Evolutionary conservation across 2,329 filamentous ascomycete genomes (phyloP).

Genomic region (Aspergillus sojae): DNA sequence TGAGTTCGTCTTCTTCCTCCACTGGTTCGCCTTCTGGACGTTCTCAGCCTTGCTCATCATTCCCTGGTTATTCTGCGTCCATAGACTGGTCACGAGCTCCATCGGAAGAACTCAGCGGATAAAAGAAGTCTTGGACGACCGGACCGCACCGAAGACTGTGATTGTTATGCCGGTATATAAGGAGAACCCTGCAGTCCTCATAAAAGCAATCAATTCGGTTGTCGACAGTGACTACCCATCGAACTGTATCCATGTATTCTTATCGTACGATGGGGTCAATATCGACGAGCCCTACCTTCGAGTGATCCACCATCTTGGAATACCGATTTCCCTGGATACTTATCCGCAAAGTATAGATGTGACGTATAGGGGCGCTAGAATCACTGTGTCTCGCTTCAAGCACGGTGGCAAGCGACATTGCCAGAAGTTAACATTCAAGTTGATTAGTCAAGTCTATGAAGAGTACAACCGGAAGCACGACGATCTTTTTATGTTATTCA

Average conservation of each 20-base stretch:
- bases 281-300: constrained; percentile 87
- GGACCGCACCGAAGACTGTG: constrained; percentile 87
- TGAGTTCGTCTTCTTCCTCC: constrained; percentile 69
- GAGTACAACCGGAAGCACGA: constrained; percentile 86
- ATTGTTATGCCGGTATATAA: constrained; percentile 98
- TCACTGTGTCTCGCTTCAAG: constrained; percentile 89
- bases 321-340: constrained; percentile 69
- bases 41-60: constrained; percentile 83
- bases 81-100: constrained; percentile 84
- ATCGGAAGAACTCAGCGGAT: constrained; percentile 80
- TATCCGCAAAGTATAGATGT: constrained; percentile 93
- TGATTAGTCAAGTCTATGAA: constrained; percentile 90
- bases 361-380: constrained; percentile 75
- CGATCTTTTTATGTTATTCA: constrained; percentile 93
- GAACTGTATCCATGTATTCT: constrained; percentile 88
- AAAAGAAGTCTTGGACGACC: constrained; percentile 80
- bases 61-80: constrained; percentile 92
- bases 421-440: constrained; percentile 88
- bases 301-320: constrained; percentile 81
- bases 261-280: constrained; percentile 90
- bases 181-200: constrained; percentile 79
- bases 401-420: constrained; percentile 94
- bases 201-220: constrained; percentile 86
- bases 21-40: constrained; percentile 95
- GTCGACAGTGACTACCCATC: constrained; percentile 93